phyloP scores from a whole-genome alignment of 805 yeast species.

The Barnettozyma vustinii region DNA sequence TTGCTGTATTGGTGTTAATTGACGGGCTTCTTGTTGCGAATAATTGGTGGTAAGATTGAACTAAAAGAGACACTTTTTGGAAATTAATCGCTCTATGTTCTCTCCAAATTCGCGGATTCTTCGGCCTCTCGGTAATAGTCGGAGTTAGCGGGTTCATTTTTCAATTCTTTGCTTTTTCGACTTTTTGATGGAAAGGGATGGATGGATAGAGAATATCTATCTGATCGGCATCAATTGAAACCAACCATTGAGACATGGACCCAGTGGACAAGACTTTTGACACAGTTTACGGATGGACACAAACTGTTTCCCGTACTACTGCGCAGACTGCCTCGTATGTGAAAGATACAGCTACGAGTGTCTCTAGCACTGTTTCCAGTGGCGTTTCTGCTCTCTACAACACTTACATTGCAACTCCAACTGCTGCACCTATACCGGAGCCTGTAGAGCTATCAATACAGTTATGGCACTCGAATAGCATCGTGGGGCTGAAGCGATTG shows the following conservation, averaged over 20 bases:
- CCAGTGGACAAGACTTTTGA: constrained; percentile 17
- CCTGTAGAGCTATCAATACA: neutral
- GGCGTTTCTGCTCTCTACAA: neutral
- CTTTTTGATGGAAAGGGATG: neutral
- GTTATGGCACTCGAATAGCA: neutral
- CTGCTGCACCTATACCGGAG: neutral
- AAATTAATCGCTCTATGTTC: neutral
- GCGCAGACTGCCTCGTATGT: constrained; percentile 1
- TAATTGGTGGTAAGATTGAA: no score
- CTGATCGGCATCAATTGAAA: neutral
- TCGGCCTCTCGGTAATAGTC: neutral
- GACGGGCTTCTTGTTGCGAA: neutral
- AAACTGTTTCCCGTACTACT: constrained; percentile 1
- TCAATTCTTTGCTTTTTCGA: neutral
- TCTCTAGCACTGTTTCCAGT: neutral
- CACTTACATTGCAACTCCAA: neutral
- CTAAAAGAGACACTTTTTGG: neutral
- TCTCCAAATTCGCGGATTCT: neutral
- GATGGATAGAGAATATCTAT: no score
- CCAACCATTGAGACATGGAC: constrained; percentile 7
- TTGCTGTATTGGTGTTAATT: constrained; percentile 18
- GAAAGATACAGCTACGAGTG: neutral
- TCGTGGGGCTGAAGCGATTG: neutral
- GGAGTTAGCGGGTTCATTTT: neutral
- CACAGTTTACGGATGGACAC: constrained; percentile 13